Base-by-base conservation (phyloP, 2,329 filamentous ascomycete genomes). In the Geosmithia flava region DNA sequence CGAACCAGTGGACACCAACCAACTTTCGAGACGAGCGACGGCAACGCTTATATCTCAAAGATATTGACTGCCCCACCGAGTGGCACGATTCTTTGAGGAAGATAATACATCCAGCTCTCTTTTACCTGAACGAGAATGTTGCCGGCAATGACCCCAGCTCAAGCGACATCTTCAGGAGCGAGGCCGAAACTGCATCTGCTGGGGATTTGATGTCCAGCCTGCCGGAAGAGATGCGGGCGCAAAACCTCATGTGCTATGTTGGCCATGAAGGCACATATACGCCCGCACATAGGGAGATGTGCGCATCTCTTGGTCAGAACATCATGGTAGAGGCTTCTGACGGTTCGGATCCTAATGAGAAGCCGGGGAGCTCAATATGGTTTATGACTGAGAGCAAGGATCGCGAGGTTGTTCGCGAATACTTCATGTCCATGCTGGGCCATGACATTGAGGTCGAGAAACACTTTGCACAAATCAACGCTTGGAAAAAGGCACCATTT, bases 361-460 rank as follows among this genome's bases (percentile, higher is more conserved):
- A 81, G 53, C 78, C 85, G 2, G 93, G 93, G 2, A 95, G 87
- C 48, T 96, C 93, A 0, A 79, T 98, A 39, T 98, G 93, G 93
- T 95, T 97, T 61, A 97, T 98, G 93, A 97, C 93, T 0, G 89
- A 96, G 62, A 89, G 83, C 37, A 94, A 93, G 57, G 93, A 98
- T 58, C 82, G 93, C 2, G 83, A 90, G 52, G 75, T 91, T 3
- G 89, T 97, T 2, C 83, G 89, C 0, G 91, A 97, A 59, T 97
- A 95, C 62, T 98, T 94, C 70, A 70, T 94, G 45, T 95, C 89
- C 1, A 86, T 88, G 63, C 74, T 98, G 5, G 93, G 93, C 1
- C 93, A 98, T 59, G 91, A 98, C 57, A 90, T 97, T 51, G 91
- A 97, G 59, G 87, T 97, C 17, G 93, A 98, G 60, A 88, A 91